These are phyloP conservation scores for Bidens hawaiensis DNA, from an alignment of 140 eudicot genomes.

Conservation along the genomic window DNA sequence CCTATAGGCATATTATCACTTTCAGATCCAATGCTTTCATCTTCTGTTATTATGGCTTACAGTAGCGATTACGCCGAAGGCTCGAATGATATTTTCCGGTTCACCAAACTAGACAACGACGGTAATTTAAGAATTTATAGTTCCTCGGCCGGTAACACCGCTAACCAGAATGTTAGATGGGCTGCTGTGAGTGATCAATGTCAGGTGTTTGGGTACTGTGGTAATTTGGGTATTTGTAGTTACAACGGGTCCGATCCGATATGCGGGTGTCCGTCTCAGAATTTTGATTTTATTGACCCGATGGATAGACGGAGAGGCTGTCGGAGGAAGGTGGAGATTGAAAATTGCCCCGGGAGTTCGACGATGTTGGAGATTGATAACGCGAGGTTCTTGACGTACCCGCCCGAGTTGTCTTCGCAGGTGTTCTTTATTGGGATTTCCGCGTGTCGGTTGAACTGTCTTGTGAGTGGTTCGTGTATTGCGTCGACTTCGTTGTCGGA, in stretches of 20 bases:
- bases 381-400: slow-evolving; percentile 59
- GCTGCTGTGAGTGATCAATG: slow-evolving; percentile 89
- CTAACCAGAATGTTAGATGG: slow-evolving; percentile 51
- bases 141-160: slow-evolving; percentile 28
- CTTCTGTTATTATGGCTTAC: slow-evolving; percentile 45
- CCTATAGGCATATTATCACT: slow-evolving; percentile 58
- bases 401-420: slow-evolving; percentile 52
- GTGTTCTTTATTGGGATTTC: slow-evolving; percentile 53
- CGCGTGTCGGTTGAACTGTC: slow-evolving; percentile 71
- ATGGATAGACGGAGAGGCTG: slow-evolving; percentile 61
- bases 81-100: slow-evolving; percentile 52
- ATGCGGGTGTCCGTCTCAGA: slow-evolving; percentile 81
- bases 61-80: slow-evolving; percentile 86
- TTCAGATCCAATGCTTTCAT: slow-evolving; percentile 34
- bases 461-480: slow-evolving; percentile 51
- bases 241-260: slow-evolving; percentile 64
- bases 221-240: slow-evolving; percentile 79
- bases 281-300: slow-evolving; percentile 61
- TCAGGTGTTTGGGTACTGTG: slow-evolving; percentile 79
- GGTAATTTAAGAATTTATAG: slow-evolving; percentile 90
- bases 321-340: slow-evolving; percentile 61
- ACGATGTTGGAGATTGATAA: slow-evolving; percentile 65
- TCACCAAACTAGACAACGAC: slow-evolving; percentile 59
- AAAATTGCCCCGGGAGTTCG: slow-evolving; percentile 49
- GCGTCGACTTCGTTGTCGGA: slow-evolving; percentile 83